Base-by-base conservation (phyloP, 176 grass and related monocot genomes). In the Aegilops tauschii region DNA sequence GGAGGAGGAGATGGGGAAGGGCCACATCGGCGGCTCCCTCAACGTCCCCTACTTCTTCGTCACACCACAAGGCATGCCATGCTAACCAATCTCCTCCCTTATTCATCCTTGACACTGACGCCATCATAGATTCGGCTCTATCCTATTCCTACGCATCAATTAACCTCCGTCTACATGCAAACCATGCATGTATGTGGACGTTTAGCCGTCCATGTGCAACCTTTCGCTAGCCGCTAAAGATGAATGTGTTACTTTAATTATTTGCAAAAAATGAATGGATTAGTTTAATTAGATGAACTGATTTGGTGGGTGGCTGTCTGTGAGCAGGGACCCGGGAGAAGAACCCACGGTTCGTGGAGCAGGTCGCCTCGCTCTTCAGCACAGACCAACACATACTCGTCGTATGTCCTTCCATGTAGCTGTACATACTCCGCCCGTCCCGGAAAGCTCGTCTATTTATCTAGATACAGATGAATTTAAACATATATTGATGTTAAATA, bases 21-120 rank as follows among this genome's bases (percentile, higher is more conserved):
- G 95, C 8, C 89, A 91, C 86, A 49, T 88, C 47, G 40, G 82
- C 61, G 81, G 74, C 47, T 85, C 87, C 17, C 63, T 93, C 23
- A 92, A 94, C 21, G 82, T 97, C 14, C 92, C 95, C 58, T 95
- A 91, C 76, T 44, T 97, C 82, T 91, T 93, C 81, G n/a, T 87
- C 87, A 91, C 84, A 5, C 79, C 90, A 8, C 78, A 93, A 87
- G 95, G 95, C 56, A 97, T 28, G 71, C 3, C 12, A 28, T 16
- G 6, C 1, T 47, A 16, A 74, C 27, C 14, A 9, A 31, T 30
- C 64, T 3, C 27, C 56, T 59, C 28, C 1, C 14, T 13, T 8
- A 0, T 66, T 3, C 1, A 30, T 66, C 29, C 6, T 8, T 16
- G 12, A 17, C 64, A 17, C 28, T 13, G 28, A 1, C 0, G 4